Conservation (phyloP, 371 early-diverging fungal genomes). For the Rhizomucor miehei region DNA sequence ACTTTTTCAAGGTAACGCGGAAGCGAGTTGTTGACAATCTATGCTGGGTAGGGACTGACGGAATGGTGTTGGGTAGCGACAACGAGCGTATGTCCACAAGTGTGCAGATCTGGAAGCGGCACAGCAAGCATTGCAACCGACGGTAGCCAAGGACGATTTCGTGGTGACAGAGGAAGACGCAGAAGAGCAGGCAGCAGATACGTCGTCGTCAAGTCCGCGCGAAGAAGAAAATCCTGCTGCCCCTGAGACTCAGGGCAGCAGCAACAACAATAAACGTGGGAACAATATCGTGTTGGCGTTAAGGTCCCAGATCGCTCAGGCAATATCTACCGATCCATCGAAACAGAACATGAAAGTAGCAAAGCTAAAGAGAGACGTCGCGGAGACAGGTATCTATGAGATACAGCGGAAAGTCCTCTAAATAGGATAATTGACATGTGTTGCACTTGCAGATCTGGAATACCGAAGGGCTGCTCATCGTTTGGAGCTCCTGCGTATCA, state of each 20-base stretch:
- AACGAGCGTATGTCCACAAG: conserved; percentile 5
- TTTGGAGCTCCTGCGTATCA: neutral
- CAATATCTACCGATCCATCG: conserved; percentile 16
- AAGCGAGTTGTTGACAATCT: neutral
- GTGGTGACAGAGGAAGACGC: neutral
- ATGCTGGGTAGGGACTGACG: neutral
- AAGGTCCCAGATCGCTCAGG: conserved; percentile 34
- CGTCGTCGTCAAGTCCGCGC: no score
- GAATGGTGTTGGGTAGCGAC: neutral
- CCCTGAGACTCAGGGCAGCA: no score
- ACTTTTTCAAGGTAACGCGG: conserved; percentile 3
- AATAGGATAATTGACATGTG: neutral
- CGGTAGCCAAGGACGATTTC: neutral
- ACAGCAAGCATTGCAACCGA: conserved; percentile 4
- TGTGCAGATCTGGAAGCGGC: conserved; percentile 8
- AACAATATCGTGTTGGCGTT: conserved; percentile 40
- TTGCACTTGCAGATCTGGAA: conserved; percentile 41
- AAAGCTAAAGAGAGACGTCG: conserved; percentile 52
- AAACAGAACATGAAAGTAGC: conserved; percentile 20
- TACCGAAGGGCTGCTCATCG: neutral
- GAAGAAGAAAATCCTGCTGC: no score
- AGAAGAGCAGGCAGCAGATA: neutral
- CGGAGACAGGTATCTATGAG: conserved; percentile 17
- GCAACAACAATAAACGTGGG: conserved; percentile 19
- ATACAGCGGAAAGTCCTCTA: neutral